phyloP scores from a whole-genome alignment of 2,329 filamentous ascomycete species.

The Penicillium sp. region DNA sequence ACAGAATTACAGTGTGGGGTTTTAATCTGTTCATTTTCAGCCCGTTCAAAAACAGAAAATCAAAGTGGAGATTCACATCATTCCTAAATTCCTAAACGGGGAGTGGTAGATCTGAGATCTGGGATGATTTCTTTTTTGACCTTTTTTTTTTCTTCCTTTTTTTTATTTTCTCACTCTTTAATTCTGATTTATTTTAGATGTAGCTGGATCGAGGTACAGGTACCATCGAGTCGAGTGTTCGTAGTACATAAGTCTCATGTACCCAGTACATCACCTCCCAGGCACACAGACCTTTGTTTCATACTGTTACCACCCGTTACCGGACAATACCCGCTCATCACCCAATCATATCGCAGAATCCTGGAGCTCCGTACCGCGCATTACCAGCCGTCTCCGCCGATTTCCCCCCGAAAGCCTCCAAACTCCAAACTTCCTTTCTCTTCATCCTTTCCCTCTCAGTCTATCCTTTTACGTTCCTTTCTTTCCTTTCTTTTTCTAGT shows the following conservation, averaged over 20 bases:
- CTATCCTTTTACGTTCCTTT: conserved; percentile 22
- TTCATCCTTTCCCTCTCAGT: conserved; percentile 17
- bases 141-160: not conserved
- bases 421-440: conserved; percentile 16
- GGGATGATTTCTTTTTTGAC: not conserved
- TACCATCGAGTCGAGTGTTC: not conserved
- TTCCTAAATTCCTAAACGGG: not conserved
- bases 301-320: conserved; percentile 11
- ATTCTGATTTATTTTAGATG: not conserved
- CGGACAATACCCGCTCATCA: conserved; percentile 2
- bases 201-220: not conserved
- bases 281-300: conserved; percentile 11
- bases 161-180: not conserved
- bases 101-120: conserved; percentile 12
- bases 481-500: conserved; percentile 23
- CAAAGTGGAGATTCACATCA: conserved; percentile 3
- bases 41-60: conserved; percentile 1
- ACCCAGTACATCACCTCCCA: conserved; percentile 3
- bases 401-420: conserved; percentile 14
- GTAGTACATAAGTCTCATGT: conserved; percentile 13
- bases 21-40: conserved; percentile 4
- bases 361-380: conserved; percentile 10
- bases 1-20: conserved; percentile 1
- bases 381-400: conserved; percentile 14
- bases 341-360: conserved; percentile 9